phyloP scores from a whole-genome alignment of 768 basidiomycete genomes.

The Ephemerocybe angulata region DNA sequence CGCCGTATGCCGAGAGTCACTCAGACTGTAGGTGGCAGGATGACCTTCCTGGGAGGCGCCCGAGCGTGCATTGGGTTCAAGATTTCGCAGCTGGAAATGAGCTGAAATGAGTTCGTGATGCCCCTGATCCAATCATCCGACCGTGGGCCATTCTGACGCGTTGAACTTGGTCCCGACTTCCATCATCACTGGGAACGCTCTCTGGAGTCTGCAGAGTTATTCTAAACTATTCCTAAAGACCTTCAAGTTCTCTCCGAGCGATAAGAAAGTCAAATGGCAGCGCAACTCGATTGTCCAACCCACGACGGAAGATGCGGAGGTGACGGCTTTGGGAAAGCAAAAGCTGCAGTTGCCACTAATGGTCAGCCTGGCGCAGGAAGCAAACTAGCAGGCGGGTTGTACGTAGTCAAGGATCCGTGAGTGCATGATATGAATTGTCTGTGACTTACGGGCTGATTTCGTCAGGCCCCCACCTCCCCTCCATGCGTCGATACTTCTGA shows the following conservation, averaged over 20 bases:
- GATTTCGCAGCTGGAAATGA: too few relatives aligned
- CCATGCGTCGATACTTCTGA: too few relatives aligned
- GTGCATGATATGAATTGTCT: too few relatives aligned
- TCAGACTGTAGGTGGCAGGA: not conserved
- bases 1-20: not conserved
- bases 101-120: too few relatives aligned
- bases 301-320: not conserved
- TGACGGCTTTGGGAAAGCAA: not conserved
- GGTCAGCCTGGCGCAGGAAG: not conserved
- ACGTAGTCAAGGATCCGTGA: too few relatives aligned
- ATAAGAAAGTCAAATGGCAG: slow-evolving; percentile 14
- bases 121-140: too few relatives aligned
- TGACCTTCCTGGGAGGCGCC: too few relatives aligned
- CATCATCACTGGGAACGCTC: not conserved
- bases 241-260: slow-evolving; percentile 12
- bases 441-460: too few relatives aligned
- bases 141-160: too few relatives aligned
- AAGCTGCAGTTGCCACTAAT: not conserved
- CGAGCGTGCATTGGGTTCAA: too few relatives aligned
- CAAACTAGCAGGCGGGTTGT: too few relatives aligned
- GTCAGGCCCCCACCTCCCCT: too few relatives aligned
- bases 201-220: slow-evolving; percentile 6
- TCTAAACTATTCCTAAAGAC: slow-evolving; percentile 9
- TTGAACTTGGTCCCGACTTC: not conserved
- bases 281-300: slow-evolving; percentile 14